Evolutionary conservation across 768 basidiomycete genomes (phyloP), one percentile per base, ranked within the genome.

Genomic region (Naganishia friedmannii): DNA sequence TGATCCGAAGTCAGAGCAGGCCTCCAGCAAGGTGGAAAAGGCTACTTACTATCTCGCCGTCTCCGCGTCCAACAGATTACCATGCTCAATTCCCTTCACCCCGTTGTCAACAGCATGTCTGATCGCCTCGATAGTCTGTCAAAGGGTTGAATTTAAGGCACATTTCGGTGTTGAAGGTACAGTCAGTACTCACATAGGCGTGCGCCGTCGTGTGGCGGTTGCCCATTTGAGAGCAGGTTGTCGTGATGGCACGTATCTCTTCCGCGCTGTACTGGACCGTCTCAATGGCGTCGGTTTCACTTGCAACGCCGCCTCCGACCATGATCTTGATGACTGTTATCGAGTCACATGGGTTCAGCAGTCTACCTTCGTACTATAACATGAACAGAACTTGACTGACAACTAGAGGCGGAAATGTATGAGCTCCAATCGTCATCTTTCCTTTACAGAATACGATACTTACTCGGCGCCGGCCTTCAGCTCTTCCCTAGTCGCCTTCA

Each of bases 101-200:
- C 84, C 84, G 58, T 83, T 84, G n/a, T 83, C 79, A 42, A 85
- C 80, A 0, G 84, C 83, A 58, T 85, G 84, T 0, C 78, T 74
- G 69, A 85, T 83, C 0, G 83, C 81, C 26, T 82, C 83, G n/a
- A 77, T 74, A 0, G 84, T 84, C 71, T 83, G 82, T 23, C 19
- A 78, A 53, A 21, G 7, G 32, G 7, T 19, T 7, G 1, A 39
- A 32, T 7, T 58, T 23, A 39, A n/a, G 32, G 8, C 4, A 34
- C 19, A 23, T 39, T 1, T 1, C 34, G 3, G 13, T n/a, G 42
- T 45, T 10, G 34, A 32, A n/a, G n/a, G n/a, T 0, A 78, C 60
- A 79, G 78, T 1, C 15, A 5, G 77, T 78, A 10, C 79, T 81
- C 0, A 74, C 79, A 65, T 75, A 78, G 21, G 72, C 74, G 70